phyloP scores from a whole-genome alignment of 1,139 yeast species.

The Geotrichum carabidarum region DNA sequence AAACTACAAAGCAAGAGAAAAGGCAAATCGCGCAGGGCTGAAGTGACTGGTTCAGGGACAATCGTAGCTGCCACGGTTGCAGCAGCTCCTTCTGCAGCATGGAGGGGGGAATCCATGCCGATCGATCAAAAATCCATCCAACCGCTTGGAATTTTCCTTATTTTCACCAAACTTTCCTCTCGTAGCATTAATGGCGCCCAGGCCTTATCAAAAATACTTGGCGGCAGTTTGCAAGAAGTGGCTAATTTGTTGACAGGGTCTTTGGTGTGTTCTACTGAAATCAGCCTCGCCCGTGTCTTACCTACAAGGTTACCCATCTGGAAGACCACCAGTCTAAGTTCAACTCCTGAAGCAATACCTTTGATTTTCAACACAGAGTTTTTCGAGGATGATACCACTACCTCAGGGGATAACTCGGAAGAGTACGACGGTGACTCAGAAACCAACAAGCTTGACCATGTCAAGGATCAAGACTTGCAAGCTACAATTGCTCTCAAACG shows the following conservation, averaged over 20 bases:
- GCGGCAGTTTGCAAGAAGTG: too few species aligned
- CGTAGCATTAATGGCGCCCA: neutral
- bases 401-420: neutral
- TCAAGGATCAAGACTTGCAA: neutral
- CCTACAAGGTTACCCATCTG: too few species aligned
- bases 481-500: neutral
- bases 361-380: neutral
- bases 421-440: constrained; percentile 1
- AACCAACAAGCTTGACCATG: neutral
- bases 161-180: neutral
- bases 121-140: neutral
- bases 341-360: neutral
- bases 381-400: neutral
- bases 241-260: too few species aligned
- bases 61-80: neutral
- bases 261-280: too few species aligned
- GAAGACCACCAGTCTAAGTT: neutral
- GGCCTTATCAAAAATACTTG: too few species aligned
- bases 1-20: neutral
- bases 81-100: neutral
- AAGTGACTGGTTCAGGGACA: neutral
- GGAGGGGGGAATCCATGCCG: neutral
- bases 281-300: too few species aligned
- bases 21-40: neutral
- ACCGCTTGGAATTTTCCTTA: neutral